phyloP scores from a whole-genome alignment of 2,329 filamentous ascomycete species.

The Aspergillus sp. region DNA sequence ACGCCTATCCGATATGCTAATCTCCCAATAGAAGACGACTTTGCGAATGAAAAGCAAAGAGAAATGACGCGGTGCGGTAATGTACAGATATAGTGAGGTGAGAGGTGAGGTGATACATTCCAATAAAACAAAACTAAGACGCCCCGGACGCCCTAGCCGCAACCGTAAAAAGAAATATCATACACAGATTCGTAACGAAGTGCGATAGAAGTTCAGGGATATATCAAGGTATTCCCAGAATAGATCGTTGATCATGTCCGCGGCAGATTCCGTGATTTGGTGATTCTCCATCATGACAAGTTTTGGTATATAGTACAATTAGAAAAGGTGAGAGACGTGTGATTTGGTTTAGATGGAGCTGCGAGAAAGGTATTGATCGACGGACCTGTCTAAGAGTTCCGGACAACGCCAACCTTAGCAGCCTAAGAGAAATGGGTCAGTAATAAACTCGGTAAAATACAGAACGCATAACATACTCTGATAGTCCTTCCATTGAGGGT shows the following conservation, averaged over 20 bases:
- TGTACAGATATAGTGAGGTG: conserved; percentile 29
- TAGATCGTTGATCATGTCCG: conserved; percentile 1
- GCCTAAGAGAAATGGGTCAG: conserved; percentile 41
- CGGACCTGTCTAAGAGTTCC: conserved; percentile 53
- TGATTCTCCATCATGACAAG: conserved; percentile 19
- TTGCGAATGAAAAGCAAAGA: conserved; percentile 1
- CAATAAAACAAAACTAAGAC: conserved; percentile 16
- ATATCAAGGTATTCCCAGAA: conserved; percentile 1
- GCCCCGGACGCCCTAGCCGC: conserved; percentile 24
- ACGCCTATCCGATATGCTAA: conserved; percentile 2
- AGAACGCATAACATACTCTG: conserved; percentile 44
- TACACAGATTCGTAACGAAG: conserved; percentile 27
- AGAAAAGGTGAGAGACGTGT: conserved; percentile 8
- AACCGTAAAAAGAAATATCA: conserved; percentile 27
- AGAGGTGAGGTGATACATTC: conserved; percentile 20
- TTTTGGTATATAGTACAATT: conserved; percentile 32
- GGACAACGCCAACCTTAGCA: conserved; percentile 93
- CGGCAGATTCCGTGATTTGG: conserved; percentile 9
- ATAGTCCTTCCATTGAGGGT: conserved; percentile 83
- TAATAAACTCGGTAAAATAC: neutral
- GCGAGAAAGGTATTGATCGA: neutral
- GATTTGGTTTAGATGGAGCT: conserved; percentile 2
- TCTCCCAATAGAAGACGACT: neutral
- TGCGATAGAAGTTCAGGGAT: conserved; percentile 15
- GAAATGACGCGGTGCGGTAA: conserved; percentile 17